These are phyloP conservation scores for Metschnikowia continentalis DNA, from an alignment of 805 yeast genomes.

Conservation along the genomic window DNA sequence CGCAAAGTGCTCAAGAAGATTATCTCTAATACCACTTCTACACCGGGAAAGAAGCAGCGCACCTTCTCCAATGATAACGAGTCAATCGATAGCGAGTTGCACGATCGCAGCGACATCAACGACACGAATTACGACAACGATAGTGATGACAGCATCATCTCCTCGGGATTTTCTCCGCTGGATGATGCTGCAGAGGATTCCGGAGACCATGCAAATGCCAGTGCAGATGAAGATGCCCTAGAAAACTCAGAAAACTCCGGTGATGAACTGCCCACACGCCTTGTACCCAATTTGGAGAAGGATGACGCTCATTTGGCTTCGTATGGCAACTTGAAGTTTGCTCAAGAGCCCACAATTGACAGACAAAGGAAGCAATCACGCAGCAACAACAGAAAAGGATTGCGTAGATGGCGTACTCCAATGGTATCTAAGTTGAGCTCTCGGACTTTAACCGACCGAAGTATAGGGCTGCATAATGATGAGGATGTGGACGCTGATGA, in stretches of 20 bases:
- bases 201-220: background rate
- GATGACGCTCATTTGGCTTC: background rate
- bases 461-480: slow-evolving; percentile 7
- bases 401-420: slow-evolving; percentile 18
- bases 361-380: slow-evolving; percentile 10
- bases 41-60: slow-evolving; percentile 1
- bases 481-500: slow-evolving; percentile 12
- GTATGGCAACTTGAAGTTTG: slow-evolving; percentile 10
- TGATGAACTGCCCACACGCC: slow-evolving; percentile 8
- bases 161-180: slow-evolving; percentile 1
- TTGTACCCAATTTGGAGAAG: background rate
- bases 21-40: slow-evolving; percentile 19
- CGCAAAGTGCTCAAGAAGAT: slow-evolving; percentile 25
- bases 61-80: slow-evolving; percentile 6
- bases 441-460: slow-evolving; percentile 9
- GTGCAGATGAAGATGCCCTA: slow-evolving; percentile 13
- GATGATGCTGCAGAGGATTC: background rate
- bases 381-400: slow-evolving; percentile 4
- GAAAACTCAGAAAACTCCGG: slow-evolving; percentile 13
- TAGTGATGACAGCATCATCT: slow-evolving; percentile 3
- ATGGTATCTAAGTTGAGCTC: slow-evolving; percentile 8
- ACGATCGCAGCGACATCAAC: slow-evolving; percentile 6
- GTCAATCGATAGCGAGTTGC: slow-evolving; percentile 14
- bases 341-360: slow-evolving; percentile 15
- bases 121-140: slow-evolving; percentile 6